Base-by-base conservation (phyloP, 495 filamentous ascomycete species). In the Glonium stellatum region DNA sequence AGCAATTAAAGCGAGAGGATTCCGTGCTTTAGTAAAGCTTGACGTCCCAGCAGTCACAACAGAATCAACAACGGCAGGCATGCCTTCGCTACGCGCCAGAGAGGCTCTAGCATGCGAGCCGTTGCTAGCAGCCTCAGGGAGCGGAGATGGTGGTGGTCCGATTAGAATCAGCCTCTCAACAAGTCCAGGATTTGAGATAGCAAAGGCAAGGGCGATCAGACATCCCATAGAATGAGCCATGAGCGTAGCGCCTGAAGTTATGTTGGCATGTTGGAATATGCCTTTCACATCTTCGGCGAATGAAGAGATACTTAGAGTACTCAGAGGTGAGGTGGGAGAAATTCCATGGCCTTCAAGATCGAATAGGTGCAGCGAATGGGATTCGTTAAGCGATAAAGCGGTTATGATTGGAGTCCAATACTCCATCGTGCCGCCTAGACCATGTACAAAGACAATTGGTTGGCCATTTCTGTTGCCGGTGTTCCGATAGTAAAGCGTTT, bases 291-390 rank as follows among this genome's bases (percentile, higher is more conserved):
- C 79, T 1, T 66, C 53, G 0, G 73, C 73, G 58, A 77, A 76
- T 48, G 75, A 78, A 8, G 72, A 44, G 31, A 81, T 70, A 53
- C 63, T 72, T 36, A 76, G 55, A 15, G 66, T 59, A 58, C 70
- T 73, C 37, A 71, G 60, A 27, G 78, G 71, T 35, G 72, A 67
- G 4, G 80, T 75, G 13, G 80, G 72, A 39, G 75, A 77, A 18
- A 78, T 64, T 1, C 80, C 81, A 61, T 81, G 81, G 5, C 81
- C 80, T 65, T 83, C 80, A 1, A 83, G 71, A 62, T 83, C 80
- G 52, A 70, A 77, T 21, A 76, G 67, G 57, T 76, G 76, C 25
- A 71, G 61, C 21, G 65, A 70, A 50, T 72, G 67, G n/a, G 55
- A 58, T 36, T 55, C 46, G 1, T 59, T 58, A 19, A 73, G 62